phyloP scores from a whole-genome alignment of 352 stramenopile genomes.

The Peronospora destructor region DNA sequence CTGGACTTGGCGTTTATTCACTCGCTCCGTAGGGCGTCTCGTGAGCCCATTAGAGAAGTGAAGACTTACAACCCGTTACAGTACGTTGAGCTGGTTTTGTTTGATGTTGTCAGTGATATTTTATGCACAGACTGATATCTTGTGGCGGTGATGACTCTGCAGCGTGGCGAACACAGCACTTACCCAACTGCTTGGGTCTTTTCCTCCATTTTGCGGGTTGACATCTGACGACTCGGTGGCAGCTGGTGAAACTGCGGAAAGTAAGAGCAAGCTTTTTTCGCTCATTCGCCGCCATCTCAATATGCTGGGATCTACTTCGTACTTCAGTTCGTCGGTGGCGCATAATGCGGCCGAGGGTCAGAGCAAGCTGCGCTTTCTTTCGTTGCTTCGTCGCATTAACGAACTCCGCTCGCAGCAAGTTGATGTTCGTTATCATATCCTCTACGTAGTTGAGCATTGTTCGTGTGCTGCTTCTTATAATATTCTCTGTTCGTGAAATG shows the following conservation, averaged over 20 bases:
- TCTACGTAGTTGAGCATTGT: background rate
- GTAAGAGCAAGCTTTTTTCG: conserved; percentile 27
- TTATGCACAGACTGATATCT: background rate
- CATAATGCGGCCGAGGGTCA: conserved; percentile 33
- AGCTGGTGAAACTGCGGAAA: conserved; percentile 16
- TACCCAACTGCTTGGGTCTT: conserved; percentile 20
- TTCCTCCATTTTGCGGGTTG: conserved; percentile 8
- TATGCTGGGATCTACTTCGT: conserved; percentile 22
- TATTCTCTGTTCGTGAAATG: background rate
- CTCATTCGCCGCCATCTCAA: conserved; percentile 29
- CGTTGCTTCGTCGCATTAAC: conserved; percentile 72
- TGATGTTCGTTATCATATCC: conserved; percentile 29
- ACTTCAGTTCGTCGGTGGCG: conserved; percentile 1
- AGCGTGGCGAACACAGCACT: conserved; percentile 29
- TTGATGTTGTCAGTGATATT: background rate
- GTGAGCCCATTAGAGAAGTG: background rate
- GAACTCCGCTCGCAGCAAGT: conserved; percentile 78
- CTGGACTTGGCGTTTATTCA: conserved; percentile 63
- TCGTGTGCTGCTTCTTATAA: conserved; percentile 1
- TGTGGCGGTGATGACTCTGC: background rate
- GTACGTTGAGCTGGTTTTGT: conserved; percentile 8
- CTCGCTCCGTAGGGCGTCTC: conserved; percentile 36
- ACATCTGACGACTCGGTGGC: conserved; percentile 2
- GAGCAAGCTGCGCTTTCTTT: conserved; percentile 66
- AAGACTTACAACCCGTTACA: conserved; percentile 1